These are phyloP conservation scores for Lophium mytilinum DNA, from an alignment of 495 filamentous ascomycete species.

Conservation along the genomic window DNA sequence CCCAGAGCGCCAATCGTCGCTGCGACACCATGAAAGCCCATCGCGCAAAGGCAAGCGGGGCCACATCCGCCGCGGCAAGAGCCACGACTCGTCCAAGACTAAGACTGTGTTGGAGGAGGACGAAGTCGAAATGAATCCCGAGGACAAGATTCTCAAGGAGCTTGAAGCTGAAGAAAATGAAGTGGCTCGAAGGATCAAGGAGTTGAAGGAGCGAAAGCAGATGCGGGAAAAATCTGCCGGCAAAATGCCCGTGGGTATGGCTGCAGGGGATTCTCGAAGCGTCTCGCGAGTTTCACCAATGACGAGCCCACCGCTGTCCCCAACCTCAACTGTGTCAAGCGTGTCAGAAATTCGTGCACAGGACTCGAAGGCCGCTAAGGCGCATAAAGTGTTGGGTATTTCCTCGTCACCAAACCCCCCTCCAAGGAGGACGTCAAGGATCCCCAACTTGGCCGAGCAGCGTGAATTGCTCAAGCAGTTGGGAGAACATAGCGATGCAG, in stretches of 20 bases:
- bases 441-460: constrained; percentile 4
- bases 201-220: constrained; percentile 21
- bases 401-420: constrained; percentile 10
- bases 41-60: constrained; percentile 17
- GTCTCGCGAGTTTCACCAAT: constrained; percentile 21
- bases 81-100: constrained; percentile 26
- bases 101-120: constrained; percentile 27
- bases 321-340: constrained; percentile 28
- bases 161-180: constrained; percentile 22
- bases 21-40: constrained; percentile 24
- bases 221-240: constrained; percentile 25
- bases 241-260: constrained; percentile 21
- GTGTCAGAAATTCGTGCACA: constrained; percentile 21
- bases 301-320: constrained; percentile 16
- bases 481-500: constrained; percentile 1
- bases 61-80: constrained; percentile 13
- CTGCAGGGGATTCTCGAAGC: constrained; percentile 23
- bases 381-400: constrained; percentile 32
- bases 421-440: constrained; percentile 12
- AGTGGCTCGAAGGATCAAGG: constrained; percentile 19
- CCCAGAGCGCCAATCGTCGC: constrained; percentile 21
- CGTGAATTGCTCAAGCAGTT: constrained; percentile 8
- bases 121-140: constrained; percentile 10
- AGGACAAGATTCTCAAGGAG: constrained; percentile 23
- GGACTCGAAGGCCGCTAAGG: constrained; percentile 25